Evolutionary conservation across 495 filamentous ascomycete genomes (phyloP).

Genomic region (Talaromyces proteolyticus): DNA sequence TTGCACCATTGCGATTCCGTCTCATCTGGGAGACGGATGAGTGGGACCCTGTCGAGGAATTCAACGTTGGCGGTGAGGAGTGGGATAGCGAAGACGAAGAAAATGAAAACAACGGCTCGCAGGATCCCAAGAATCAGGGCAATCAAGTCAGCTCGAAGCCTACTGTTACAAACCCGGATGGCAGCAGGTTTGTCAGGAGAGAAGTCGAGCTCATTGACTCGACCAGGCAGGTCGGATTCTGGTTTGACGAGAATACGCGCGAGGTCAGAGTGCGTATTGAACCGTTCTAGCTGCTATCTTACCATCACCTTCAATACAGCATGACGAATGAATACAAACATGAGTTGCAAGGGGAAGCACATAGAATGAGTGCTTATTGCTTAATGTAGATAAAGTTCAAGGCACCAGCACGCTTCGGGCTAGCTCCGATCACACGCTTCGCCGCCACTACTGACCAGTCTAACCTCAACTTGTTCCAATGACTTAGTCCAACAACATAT

Average conservation of each 20-base stretch:
- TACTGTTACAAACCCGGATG: slow-evolving; percentile 13
- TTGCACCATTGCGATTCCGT: slow-evolving; percentile 55
- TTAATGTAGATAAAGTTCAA: background rate
- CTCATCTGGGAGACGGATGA: slow-evolving; percentile 81
- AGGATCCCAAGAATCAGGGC: slow-evolving; percentile 5
- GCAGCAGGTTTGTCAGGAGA: slow-evolving; percentile 56
- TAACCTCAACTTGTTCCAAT: background rate
- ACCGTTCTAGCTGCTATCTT: slow-evolving; percentile 1
- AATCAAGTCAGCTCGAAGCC: slow-evolving; percentile 1
- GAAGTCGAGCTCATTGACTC: slow-evolving; percentile 80
- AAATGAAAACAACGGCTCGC: slow-evolving; percentile 18
- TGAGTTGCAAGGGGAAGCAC: too few species aligned
- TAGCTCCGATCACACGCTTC: slow-evolving; percentile 4
- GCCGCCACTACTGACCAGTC: background rate
- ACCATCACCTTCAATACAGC: too few species aligned
- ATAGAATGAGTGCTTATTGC: background rate
- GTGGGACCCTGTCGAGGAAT: slow-evolving; percentile 63
- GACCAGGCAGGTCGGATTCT: slow-evolving; percentile 74
- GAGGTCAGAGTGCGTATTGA: slow-evolving; percentile 69
- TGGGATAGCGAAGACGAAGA: slow-evolving; percentile 55
- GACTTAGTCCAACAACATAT: background rate
- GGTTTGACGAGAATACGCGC: slow-evolving; percentile 57
- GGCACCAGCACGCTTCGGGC: background rate
- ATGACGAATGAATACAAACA: too few species aligned
- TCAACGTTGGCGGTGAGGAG: slow-evolving; percentile 51